Evolutionary conservation across 495 filamentous ascomycete species (phyloP).

Genomic region (Copromyces sp.): DNA sequence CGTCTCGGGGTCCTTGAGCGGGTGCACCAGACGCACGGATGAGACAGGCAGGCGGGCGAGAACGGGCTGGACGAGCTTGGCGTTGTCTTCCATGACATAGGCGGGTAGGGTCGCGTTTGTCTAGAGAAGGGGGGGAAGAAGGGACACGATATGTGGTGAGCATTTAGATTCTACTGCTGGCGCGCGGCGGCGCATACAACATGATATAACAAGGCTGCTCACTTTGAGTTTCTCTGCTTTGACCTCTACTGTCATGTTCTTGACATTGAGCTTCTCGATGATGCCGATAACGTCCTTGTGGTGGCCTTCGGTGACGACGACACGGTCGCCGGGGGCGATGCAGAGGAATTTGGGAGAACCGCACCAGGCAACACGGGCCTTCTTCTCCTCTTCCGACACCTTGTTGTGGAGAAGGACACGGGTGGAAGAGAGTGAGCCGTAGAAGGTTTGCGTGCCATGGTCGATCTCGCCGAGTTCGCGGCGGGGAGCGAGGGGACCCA

Average conservation of each 20-base stretch:
- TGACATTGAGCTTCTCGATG: slow-evolving; percentile 38
- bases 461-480: slow-evolving; percentile 49
- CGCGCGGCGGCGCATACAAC: too few species aligned
- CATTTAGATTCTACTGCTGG: background rate
- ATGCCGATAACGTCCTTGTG: slow-evolving; percentile 74
- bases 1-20: slow-evolving; percentile 53
- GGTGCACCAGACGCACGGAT: slow-evolving; percentile 69
- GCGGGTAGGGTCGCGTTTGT: slow-evolving; percentile 47
- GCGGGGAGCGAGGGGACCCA: slow-evolving; percentile 66
- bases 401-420: slow-evolving; percentile 16
- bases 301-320: slow-evolving; percentile 63
- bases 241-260: slow-evolving; percentile 45
- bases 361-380: slow-evolving; percentile 31
- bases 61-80: slow-evolving; percentile 33
- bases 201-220: slow-evolving; percentile 15
- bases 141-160: background rate
- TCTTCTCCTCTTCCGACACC: slow-evolving; percentile 11
- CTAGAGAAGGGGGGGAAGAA: slow-evolving; percentile 24
- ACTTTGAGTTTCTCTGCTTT: slow-evolving; percentile 57
- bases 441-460: slow-evolving; percentile 15
- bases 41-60: slow-evolving; percentile 49
- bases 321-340: slow-evolving; percentile 60
- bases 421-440: slow-evolving; percentile 15
- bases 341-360: slow-evolving; percentile 50
- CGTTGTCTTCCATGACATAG: slow-evolving; percentile 34